Conservation (phyloP, 106 monocot genomes). For the Allium fistulosum region DNA sequence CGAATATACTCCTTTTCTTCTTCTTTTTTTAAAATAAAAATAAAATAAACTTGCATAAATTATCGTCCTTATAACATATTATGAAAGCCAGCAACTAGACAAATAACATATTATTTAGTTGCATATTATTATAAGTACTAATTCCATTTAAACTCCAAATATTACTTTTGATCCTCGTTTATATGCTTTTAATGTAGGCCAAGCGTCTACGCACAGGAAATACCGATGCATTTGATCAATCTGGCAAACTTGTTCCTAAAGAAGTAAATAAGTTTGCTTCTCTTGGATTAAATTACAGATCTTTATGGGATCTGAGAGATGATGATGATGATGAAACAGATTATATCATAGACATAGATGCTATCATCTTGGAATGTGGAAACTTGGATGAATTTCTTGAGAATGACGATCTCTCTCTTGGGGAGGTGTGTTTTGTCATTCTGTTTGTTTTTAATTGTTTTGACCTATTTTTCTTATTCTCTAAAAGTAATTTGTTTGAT, state of each 20-base stretch:
- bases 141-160: too few relatives aligned
- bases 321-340: conserved; percentile 60
- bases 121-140: too few relatives aligned
- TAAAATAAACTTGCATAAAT: too few relatives aligned
- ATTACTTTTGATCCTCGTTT: too few relatives aligned
- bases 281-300: conserved; percentile 22
- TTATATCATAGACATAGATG: conserved; percentile 54
- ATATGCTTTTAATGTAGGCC: conserved; percentile 31
- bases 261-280: conserved; percentile 38
- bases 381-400: conserved; percentile 88
- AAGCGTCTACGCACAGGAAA: conserved; percentile 46
- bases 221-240: conserved; percentile 43
- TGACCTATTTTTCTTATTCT: too few relatives aligned
- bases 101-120: too few relatives aligned
- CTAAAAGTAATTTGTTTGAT: too few relatives aligned
- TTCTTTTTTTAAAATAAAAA: too few relatives aligned
- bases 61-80: too few relatives aligned
- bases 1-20: neutral
- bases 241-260: conserved; percentile 36
- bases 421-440: conserved; percentile 54
- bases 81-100: too few relatives aligned
- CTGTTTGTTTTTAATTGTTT: neutral
- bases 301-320: conserved; percentile 48
- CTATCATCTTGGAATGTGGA: conserved; percentile 73
- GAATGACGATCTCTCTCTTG: conserved; percentile 59